Percentiles rank a stretch among this genome's conserved stretches.
Evolutionary conservation across 345 rosid genomes (phyloP).

Genomic region (Gossypioides kirkii): DNA sequence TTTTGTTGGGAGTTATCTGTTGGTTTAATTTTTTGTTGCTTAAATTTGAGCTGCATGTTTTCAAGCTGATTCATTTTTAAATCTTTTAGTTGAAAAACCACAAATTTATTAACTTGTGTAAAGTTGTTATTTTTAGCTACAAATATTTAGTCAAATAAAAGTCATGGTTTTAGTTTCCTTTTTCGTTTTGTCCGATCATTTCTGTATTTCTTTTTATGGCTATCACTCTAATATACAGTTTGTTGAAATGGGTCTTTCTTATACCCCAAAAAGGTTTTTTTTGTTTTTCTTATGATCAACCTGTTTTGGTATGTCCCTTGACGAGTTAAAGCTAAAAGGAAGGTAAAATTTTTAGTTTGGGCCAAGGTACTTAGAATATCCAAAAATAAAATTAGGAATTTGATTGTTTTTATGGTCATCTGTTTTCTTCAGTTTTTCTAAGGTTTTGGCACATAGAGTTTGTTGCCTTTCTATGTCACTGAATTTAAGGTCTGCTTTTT

Average conservation of each 20-base stretch:
- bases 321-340: neutral
- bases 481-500: neutral
- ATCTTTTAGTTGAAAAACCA: neutral
- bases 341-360: neutral
- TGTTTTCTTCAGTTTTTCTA: slow-evolving; percentile 7
- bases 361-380: neutral
- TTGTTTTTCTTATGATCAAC: neutral
- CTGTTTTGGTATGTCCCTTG: neutral
- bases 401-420: neutral
- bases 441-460: slow-evolving; percentile 10
- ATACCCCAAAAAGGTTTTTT: neutral
- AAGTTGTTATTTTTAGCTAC: neutral
- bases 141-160: neutral
- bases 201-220: neutral
- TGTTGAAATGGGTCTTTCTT: slow-evolving; percentile 10
- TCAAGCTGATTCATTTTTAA: neutral
- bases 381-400: neutral
- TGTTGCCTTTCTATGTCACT: neutral
- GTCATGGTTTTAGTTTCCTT: neutral
- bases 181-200: neutral
- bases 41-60: neutral
- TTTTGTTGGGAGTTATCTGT: neutral
- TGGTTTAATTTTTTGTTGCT: neutral
- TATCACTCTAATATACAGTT: neutral
- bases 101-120: neutral